phyloP scores from a whole-genome alignment of 768 basidiomycete species.

The Lactarius trivialis region DNA sequence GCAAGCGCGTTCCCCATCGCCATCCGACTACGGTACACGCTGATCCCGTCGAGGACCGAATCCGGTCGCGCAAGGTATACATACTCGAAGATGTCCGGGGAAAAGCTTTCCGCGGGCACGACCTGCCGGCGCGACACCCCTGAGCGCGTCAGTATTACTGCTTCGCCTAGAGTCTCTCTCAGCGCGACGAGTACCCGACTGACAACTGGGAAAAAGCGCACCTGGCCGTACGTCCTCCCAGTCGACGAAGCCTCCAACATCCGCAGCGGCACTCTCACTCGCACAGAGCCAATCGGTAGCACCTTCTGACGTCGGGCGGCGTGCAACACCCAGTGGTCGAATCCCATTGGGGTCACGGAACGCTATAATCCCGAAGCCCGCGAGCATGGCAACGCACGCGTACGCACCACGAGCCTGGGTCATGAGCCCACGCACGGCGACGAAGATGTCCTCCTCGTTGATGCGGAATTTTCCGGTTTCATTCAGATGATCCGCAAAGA shows the following conservation, averaged over 20 bases:
- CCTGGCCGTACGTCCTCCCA: conserved; percentile 95
- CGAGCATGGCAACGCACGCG: conserved; percentile 97
- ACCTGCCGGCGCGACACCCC: conserved; percentile 72
- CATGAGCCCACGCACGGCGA: conserved; percentile 86
- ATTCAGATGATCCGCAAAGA: conserved; percentile 95
- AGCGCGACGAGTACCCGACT: not conserved
- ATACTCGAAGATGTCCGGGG: conserved; percentile 98
- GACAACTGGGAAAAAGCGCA: conserved; percentile 28
- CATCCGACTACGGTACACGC: conserved; percentile 96
- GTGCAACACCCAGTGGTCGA: conserved; percentile 83
- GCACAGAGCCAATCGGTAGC: conserved; percentile 87
- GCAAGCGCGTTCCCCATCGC: conserved; percentile 98
- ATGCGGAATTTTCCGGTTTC: conserved; percentile 99
- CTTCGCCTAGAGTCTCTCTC: conserved; percentile 63
- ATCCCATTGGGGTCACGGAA: conserved; percentile 99
- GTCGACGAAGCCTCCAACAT: conserved; percentile 82
- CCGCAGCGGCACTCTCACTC: conserved; percentile 94
- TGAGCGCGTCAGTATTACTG: conserved; percentile 86
- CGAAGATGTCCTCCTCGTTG: conserved; percentile 99
- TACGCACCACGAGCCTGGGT: conserved; percentile 86
- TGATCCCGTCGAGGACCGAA: conserved; percentile 94
- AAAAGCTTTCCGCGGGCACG: conserved; percentile 63
- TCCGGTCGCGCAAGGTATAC: conserved; percentile 99
- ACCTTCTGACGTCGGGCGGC: conserved; percentile 45
- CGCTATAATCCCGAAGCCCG: conserved; percentile 96